A percentile compares a stretch with the other conserved stretches of the same genome.
Conservation (phyloP, 2,329 filamentous ascomycete species). For the Plenodomus tracheiphilus region DNA sequence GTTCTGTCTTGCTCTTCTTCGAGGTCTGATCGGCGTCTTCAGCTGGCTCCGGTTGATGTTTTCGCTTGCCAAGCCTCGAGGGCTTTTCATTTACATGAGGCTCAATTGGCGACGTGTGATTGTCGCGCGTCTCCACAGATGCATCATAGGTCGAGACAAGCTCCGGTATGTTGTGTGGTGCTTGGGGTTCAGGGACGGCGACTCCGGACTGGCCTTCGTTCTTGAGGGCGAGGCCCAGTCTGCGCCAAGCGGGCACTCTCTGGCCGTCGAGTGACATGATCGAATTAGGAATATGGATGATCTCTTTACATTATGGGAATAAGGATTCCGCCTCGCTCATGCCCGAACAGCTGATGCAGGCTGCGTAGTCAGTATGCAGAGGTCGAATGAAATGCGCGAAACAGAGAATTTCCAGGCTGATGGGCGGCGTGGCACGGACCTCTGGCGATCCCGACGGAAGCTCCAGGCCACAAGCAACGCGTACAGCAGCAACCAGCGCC, state of each 20-base stretch:
- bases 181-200: constrained; percentile 24
- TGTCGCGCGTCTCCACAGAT: constrained; percentile 7
- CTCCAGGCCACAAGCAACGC: constrained; percentile 42
- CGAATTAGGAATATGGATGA: constrained; percentile 33
- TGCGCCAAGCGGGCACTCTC: constrained; percentile 60
- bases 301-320: constrained; percentile 22
- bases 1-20: constrained; percentile 32
- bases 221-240: constrained; percentile 63
- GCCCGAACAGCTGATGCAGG: constrained; percentile 40
- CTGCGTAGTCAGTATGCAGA: constrained; percentile 26
- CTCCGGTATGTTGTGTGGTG: constrained; percentile 14
- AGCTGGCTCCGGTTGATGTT: constrained; percentile 34
- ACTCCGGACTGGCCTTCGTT: constrained; percentile 49
- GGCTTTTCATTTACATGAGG: constrained; percentile 28
- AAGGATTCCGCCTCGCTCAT: constrained; percentile 33
- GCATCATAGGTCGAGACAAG: constrained; percentile 8
- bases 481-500: constrained; percentile 31
- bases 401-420: constrained; percentile 40
- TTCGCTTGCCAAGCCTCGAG: constrained; percentile 43
- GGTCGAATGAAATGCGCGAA: constrained; percentile 39
- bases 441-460: constrained; percentile 27
- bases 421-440: constrained; percentile 19
- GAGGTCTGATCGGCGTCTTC: constrained; percentile 22
- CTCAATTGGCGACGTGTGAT: constrained; percentile 15
- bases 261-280: constrained; percentile 30